A percentile compares a stretch with the other conserved stretches of the same genome.
Conservation (phyloP, 768 basidiomycete species). For the Lactarius tabidus region DNA sequence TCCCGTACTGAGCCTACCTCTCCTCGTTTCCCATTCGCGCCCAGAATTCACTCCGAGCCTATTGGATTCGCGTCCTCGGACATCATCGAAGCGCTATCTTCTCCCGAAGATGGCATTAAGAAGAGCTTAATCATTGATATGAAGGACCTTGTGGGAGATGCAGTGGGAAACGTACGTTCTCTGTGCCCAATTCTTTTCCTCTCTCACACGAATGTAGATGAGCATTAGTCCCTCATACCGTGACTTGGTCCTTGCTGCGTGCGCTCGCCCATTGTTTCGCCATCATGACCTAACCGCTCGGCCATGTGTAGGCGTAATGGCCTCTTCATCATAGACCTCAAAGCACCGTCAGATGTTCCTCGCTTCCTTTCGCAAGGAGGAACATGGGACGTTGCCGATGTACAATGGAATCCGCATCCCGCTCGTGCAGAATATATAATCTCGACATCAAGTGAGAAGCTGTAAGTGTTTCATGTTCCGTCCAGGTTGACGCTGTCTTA, state of each 20-base stretch:
- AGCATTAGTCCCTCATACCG: conserved; percentile 85
- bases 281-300: not conserved
- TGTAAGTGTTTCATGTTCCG: conserved; percentile 43
- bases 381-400: conserved; percentile 92
- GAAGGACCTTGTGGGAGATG: conserved; percentile 74
- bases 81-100: conserved; percentile 26
- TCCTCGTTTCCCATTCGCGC: not conserved
- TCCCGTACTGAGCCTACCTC: conserved; percentile 1
- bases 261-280: conserved; percentile 30
- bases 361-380: conserved; percentile 95
- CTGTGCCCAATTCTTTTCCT: not conserved
- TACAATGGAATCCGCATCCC: conserved; percentile 88
- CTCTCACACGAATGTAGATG: conserved; percentile 50
- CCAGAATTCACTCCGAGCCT: not conserved
- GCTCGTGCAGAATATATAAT: conserved; percentile 75
- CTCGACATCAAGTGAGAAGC: conserved; percentile 84
- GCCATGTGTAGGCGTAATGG: conserved; percentile 62
- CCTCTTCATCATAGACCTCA: conserved; percentile 91
- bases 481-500: not conserved
- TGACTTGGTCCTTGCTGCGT: conserved; percentile 90
- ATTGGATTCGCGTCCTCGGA: not conserved
- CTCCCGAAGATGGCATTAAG: conserved; percentile 54
- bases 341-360: conserved; percentile 80
- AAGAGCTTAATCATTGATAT: conserved; percentile 70
- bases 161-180: conserved; percentile 74